Percentiles rank a stretch among this genome's conserved stretches.
These are phyloP conservation scores for Hordeum marinum DNA, from an alignment of 176 grass and related monocot genomes.

Conservation along the genomic window DNA sequence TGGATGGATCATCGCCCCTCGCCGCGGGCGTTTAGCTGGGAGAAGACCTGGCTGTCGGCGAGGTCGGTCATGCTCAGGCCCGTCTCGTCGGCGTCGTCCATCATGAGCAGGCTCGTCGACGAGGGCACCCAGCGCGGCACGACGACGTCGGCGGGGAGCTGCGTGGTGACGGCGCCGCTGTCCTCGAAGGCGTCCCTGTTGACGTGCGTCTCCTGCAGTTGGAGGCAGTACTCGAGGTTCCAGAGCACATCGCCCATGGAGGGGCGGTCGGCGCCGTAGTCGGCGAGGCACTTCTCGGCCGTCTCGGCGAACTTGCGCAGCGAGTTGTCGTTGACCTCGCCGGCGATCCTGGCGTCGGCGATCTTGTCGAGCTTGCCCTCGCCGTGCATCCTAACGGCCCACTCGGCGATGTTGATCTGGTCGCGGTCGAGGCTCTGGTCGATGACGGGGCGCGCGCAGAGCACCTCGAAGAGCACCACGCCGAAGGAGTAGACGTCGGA, in stretches of 20 bases:
- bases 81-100: slow-evolving; percentile 10
- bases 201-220: slow-evolving; percentile 54
- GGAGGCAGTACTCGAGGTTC: slow-evolving; percentile 69
- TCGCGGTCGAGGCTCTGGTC: slow-evolving; percentile 45
- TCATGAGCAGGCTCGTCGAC: slow-evolving; percentile 25
- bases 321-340: slow-evolving; percentile 44
- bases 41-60: slow-evolving; percentile 40
- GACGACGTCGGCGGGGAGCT: slow-evolving; percentile 33
- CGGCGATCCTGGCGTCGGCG: slow-evolving; percentile 40
- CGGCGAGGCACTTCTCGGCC: slow-evolving; percentile 45
- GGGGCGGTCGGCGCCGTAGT: slow-evolving; percentile 52
- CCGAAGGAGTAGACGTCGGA: slow-evolving; percentile 90
- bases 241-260: slow-evolving; percentile 70
- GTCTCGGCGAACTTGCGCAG: slow-evolving; percentile 61
- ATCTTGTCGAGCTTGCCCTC: slow-evolving; percentile 31
- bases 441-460: slow-evolving; percentile 72
- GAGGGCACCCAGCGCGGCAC: slow-evolving; percentile 35
- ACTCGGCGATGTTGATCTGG: slow-evolving; percentile 64
- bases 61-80: neutral
- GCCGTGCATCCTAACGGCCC: slow-evolving; percentile 34
- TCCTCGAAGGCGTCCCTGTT: slow-evolving; percentile 42
- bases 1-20: slow-evolving; percentile 47
- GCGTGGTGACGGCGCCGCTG: slow-evolving; percentile 33
- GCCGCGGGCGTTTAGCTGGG: slow-evolving; percentile 31
- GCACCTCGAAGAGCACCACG: slow-evolving; percentile 62